A percentile compares a stretch with the other conserved stretches of the same genome.
Conservation (phyloP, 495 filamentous ascomycete genomes). For the Neurospora sp. region DNA sequence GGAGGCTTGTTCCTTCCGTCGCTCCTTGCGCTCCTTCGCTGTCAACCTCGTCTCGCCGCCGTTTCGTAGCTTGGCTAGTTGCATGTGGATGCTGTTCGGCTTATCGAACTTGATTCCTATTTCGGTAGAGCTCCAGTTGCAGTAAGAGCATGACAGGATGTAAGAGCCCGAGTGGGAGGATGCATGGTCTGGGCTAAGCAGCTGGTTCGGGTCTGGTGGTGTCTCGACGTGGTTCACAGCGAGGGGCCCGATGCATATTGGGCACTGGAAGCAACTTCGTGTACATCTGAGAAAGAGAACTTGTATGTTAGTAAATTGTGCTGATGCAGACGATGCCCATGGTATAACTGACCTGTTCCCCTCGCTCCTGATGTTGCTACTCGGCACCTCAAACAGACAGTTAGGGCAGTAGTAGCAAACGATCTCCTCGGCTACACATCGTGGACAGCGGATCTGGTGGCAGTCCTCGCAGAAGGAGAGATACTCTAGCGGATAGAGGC, state of each 20-base stretch:
- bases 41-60: slow-evolving; percentile 32
- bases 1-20: slow-evolving; percentile 28
- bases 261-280: slow-evolving; percentile 90
- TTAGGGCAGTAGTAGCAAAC: slow-evolving; percentile 92
- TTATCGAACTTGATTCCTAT: slow-evolving; percentile 87
- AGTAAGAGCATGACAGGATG: slow-evolving; percentile 77
- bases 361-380: slow-evolving; percentile 78
- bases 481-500: slow-evolving; percentile 86
- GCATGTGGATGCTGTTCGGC: slow-evolving; percentile 69
- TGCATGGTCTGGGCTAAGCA: slow-evolving; percentile 26
- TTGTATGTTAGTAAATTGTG: background rate
- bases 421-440: slow-evolving; percentile 86
- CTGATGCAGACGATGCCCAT: background rate
- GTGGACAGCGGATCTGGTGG: slow-evolving; percentile 84
- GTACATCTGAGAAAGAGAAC: slow-evolving; percentile 57
- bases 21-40: slow-evolving; percentile 33
- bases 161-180: slow-evolving; percentile 47
- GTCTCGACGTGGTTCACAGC: slow-evolving; percentile 56
- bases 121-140: slow-evolving; percentile 81
- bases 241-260: slow-evolving; percentile 73
- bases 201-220: slow-evolving; percentile 32
- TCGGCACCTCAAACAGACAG: slow-evolving; percentile 91
- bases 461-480: slow-evolving; percentile 95
- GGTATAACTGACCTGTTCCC: slow-evolving; percentile 67
- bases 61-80: slow-evolving; percentile 54